These are phyloP conservation scores for Stagonosporopsis cucurbitacearum DNA, from an alignment of 2,329 filamentous ascomycete species.

Conservation along the genomic window DNA sequence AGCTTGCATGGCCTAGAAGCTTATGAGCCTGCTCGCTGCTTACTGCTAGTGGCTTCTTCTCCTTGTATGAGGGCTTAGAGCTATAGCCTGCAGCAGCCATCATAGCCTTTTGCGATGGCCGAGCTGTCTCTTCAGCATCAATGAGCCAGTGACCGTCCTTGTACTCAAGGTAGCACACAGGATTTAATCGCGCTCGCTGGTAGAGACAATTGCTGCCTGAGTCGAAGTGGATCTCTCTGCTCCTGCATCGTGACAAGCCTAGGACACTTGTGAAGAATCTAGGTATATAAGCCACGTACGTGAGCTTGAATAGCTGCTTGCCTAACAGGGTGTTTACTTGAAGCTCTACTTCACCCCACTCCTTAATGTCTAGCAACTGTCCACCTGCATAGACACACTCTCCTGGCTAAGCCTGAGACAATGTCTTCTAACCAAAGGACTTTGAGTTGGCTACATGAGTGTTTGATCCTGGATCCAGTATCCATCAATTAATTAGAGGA, in stretches of 20 bases:
- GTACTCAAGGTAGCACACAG: constrained; percentile 7
- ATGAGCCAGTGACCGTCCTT: constrained; percentile 11
- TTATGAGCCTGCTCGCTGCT: too few species aligned
- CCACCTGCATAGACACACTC: constrained; percentile 11
- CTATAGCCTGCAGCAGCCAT: too few species aligned
- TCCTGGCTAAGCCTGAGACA: neutral
- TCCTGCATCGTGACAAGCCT: constrained; percentile 7
- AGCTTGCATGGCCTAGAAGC: too few species aligned
- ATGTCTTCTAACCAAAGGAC: constrained; percentile 9
- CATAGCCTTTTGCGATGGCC: neutral
- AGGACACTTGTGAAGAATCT: constrained; percentile 15
- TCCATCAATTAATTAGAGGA: constrained; percentile 12
- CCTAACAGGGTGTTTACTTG: too few species aligned
- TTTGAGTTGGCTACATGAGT: constrained; percentile 14
- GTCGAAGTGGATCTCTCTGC: constrained; percentile 15
- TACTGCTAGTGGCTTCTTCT: too few species aligned
- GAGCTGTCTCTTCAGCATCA: neutral
- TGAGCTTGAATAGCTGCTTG: too few species aligned
- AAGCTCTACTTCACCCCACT: constrained; percentile 1
- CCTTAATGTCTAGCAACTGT: constrained; percentile 2
- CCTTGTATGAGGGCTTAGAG: too few species aligned
- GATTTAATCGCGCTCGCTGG: neutral
- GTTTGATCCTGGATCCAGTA: constrained; percentile 19
- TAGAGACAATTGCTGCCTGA: constrained; percentile 14
- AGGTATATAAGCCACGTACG: constrained; percentile 5